Evolutionary conservation across 139 green algal genomes (phyloP).

Genomic region (Asterochloris erici): DNA sequence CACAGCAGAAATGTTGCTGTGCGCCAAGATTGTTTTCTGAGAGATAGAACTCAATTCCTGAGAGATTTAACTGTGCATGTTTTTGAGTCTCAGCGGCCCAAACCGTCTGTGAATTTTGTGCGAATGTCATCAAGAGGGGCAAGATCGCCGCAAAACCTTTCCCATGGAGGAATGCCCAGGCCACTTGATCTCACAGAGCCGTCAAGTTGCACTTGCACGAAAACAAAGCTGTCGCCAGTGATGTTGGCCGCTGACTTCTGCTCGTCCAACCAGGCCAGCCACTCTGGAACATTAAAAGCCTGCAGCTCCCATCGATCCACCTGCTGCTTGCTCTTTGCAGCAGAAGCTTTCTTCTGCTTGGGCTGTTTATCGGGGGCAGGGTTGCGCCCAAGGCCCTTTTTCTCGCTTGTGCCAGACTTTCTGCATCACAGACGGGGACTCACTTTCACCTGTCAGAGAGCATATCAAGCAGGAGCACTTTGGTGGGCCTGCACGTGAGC

Average conservation of each 20-base stretch:
- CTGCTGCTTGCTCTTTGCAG: conserved; percentile 29
- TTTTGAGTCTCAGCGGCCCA: conserved; percentile 1
- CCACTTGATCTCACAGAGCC: conserved; percentile 78
- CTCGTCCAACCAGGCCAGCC: conserved; percentile 70
- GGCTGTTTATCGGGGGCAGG: background rate
- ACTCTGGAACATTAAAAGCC: conserved; percentile 48
- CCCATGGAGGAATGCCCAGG: conserved; percentile 71
- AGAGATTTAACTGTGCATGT: too few species aligned
- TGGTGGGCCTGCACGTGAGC: too few species aligned
- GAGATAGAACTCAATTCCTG: too few species aligned
- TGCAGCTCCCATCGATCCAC: conserved; percentile 65
- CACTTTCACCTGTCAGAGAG: background rate
- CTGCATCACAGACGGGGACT: conserved; percentile 5
- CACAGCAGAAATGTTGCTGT: too few species aligned
- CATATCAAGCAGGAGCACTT: background rate
- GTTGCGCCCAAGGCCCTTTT: conserved; percentile 55
- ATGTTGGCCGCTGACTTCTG: conserved; percentile 51
- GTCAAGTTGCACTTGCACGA: conserved; percentile 84
- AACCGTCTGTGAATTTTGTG: conserved; percentile 59
- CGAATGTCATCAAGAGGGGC: conserved; percentile 62
- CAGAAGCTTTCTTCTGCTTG: background rate
- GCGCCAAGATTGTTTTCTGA: too few species aligned
- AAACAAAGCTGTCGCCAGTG: conserved; percentile 32
- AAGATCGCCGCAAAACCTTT: conserved; percentile 74
- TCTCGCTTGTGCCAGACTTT: background rate